phyloP scores from a whole-genome alignment of 2,329 filamentous ascomycete species.

The Diaporthe longicolla region DNA sequence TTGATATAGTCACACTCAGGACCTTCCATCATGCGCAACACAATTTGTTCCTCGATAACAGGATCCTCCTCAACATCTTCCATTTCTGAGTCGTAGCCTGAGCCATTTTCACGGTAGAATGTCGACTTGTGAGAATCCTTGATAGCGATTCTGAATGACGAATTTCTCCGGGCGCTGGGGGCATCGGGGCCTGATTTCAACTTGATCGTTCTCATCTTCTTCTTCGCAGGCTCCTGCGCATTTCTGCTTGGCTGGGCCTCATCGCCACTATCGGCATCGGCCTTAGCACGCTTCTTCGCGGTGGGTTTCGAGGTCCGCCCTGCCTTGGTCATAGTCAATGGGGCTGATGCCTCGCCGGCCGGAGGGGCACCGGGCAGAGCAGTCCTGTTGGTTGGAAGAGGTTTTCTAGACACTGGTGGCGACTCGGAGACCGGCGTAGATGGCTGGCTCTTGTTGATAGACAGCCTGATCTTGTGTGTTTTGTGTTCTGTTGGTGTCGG shows the following conservation, averaged over 20 bases:
- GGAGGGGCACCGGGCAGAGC: conserved; percentile 52
- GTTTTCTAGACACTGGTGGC: conserved; percentile 37
- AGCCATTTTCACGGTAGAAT: conserved; percentile 76
- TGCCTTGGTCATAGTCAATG: conserved; percentile 68
- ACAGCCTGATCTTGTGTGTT: conserved; percentile 48
- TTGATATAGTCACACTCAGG: conserved; percentile 86
- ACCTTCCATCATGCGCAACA: conserved; percentile 89
- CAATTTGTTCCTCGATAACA: conserved; percentile 88
- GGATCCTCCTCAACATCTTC: conserved; percentile 92
- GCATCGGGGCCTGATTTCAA: conserved; percentile 22
- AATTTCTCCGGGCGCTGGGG: conserved; percentile 54
- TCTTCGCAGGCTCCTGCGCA: conserved; percentile 51
- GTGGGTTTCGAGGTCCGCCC: conserved; percentile 72
- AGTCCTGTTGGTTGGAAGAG: conserved; percentile 45
- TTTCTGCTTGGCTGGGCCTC: conserved; percentile 54
- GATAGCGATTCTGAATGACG: conserved; percentile 34
- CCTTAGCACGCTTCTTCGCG: conserved; percentile 73
- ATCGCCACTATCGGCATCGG: conserved; percentile 66
- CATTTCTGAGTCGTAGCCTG: conserved; percentile 96
- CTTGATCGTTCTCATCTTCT: conserved; percentile 55
- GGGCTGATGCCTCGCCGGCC: conserved; percentile 45
- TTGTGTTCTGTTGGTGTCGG: conserved; percentile 41
- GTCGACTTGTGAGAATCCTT: conserved; percentile 62
- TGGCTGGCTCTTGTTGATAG: conserved; percentile 45
- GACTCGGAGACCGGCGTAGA: conserved; percentile 47